Base-by-base conservation (phyloP, 768 basidiomycete genomes). In the Pisolithus orientalis region DNA sequence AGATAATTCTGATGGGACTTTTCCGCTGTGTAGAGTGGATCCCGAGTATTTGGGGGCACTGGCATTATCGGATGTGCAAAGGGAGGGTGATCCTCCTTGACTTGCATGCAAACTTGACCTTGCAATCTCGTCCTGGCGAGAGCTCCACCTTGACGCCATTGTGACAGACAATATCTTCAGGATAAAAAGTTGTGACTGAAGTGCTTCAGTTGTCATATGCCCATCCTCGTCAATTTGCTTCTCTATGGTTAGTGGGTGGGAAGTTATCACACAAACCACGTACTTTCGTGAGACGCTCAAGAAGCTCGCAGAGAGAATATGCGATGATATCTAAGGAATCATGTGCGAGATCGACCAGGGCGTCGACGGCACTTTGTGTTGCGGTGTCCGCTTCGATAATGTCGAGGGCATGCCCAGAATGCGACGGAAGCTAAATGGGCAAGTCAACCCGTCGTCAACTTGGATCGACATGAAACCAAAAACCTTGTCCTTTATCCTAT, bases 151-250 rank as follows among this genome's bases (percentile, higher is more conserved):
- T 14, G 87, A 83, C 5, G 87, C 81, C 78, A 94, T 82, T 44
- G 84, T 81, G 42, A 86, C 75, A 0, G 85, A 78, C 11, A 95
- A 68, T 24, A 94, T 83, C 69, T 94, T 91, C 60, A 94, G 75
- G 38, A 94, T 70, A 59, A 90, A 90, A 2, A 94, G 74, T 64
- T 94, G 89, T 0, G 92, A 94, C 62, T 94, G 91, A 4, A 93
- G 76, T 40, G 85, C 79, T 51, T 91, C 86, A 16, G 89, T 73
- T 3, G 83, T 73, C 52, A 79, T 70, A 50, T 74, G 71, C 2
- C 80, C 81, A 25, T 74, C 69, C 13, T 68, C 56, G 59, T 82
- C 80, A 54, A 74, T 71, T 72, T 83, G 84, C 77, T 85, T 53
- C 54, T 47, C 42, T 47, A 21, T 37, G 43, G 49, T 42, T 45